Evolutionary conservation across 768 basidiomycete species (phyloP).

Genomic region (Trametes coccinea): DNA sequence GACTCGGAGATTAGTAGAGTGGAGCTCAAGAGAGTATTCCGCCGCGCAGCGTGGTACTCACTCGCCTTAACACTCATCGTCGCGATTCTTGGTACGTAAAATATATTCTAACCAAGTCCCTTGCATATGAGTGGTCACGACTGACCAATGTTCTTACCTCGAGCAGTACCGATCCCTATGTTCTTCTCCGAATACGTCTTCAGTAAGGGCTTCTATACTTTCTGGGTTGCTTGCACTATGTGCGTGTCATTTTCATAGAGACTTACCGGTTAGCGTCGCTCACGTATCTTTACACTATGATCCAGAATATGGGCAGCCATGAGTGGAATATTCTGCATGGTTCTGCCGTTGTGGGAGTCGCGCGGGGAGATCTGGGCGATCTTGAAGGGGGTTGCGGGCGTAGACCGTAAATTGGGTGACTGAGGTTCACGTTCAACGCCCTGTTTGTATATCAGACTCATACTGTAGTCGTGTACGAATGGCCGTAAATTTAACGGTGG

Average conservation of each 20-base stretch:
- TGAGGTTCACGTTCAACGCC: too few species aligned
- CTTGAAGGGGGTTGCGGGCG: too few species aligned
- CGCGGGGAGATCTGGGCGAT: constrained; percentile 30
- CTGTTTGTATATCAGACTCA: too few species aligned
- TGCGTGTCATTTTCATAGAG: constrained; percentile 9
- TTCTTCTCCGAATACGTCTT: constrained; percentile 40
- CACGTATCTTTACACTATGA: not conserved
- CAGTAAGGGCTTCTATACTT: constrained; percentile 34
- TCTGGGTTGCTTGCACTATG: constrained; percentile 39
- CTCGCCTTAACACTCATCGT: constrained; percentile 30
- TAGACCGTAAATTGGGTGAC: too few species aligned
- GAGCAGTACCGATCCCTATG: constrained; percentile 37
- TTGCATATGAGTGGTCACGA: not conserved
- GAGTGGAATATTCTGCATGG: constrained; percentile 33
- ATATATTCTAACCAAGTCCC: not conserved
- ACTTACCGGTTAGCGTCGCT: too few species aligned
- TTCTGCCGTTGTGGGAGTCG: constrained; percentile 35
- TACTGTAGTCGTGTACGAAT: too few species aligned
- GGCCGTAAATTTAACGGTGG: too few species aligned
- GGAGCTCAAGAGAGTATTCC: constrained; percentile 30
- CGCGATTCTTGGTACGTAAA: constrained; percentile 30
- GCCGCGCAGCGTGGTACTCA: constrained; percentile 34
- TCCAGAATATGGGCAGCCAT: constrained; percentile 33
- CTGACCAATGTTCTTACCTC: not conserved
- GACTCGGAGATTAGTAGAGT: not conserved